Evolutionary conservation across 2,329 filamentous ascomycete genomes (phyloP), one percentile per base, ranked within the genome.

Genomic region (Eurotiales sp.): DNA sequence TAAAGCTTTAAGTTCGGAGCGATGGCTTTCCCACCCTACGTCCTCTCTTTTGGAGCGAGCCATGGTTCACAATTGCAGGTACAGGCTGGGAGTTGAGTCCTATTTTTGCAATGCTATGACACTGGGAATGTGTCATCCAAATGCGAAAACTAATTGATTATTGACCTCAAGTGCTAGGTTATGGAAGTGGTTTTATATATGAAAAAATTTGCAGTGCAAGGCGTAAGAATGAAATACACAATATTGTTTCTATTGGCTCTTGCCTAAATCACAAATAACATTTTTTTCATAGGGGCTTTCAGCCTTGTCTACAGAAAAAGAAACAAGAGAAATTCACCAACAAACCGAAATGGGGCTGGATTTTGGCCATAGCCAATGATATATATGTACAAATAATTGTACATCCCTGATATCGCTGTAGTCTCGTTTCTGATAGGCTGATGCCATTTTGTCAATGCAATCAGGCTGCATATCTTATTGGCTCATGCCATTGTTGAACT

Each of bases 41-140:
- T 54, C 46, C 21, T 51, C 34, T n/a, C 46, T 41, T 27, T 51
- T 54, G 14, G 51, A 50, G 44, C 51, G 51, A 50, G 51, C 41
- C 51, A 54, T 54, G 17, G 10, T 19, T 32, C 2, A 12, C 17
- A 25, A 19, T 12, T 12, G 4, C 15, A 12, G 14, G 12, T 40
- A 22, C 4, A 40, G 12, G 14, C 36, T 40, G 6, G 12, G 14
- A 40, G 36, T 40, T 12, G 36, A 4, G 36, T 40, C 14, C 4
- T 4, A 17, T 40, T 40, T 3, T 40, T 32, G 29, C 29, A 32
- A 22, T 22, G 36, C 6, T 19, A 40, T 40, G 36, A 19, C 17
- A 37, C 34, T 37, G 34, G 34, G 17, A 37, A 37, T 37, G 34
- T 37, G 34, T 29, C 25, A 29, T 29, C 25, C 25, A 29, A 29